These are phyloP conservation scores for Lepidopterella palustris DNA, from an alignment of 495 filamentous ascomycete genomes.

Conservation along the genomic window DNA sequence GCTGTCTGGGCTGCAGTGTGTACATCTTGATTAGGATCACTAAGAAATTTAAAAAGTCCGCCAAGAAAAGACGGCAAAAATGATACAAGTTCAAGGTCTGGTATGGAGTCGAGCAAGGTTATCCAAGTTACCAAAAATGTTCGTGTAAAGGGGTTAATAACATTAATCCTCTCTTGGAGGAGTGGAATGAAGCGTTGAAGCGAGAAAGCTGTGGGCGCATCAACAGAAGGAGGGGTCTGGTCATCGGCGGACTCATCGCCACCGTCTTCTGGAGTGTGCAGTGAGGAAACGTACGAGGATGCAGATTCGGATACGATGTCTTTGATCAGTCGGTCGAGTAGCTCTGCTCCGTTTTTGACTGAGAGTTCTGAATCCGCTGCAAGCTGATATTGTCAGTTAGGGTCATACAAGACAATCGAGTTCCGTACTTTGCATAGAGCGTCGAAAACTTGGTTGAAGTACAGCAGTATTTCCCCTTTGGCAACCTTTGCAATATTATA, in stretches of 20 bases:
- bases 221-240: slow-evolving; percentile 22
- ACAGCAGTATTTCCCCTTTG: slow-evolving; percentile 91
- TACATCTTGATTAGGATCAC: slow-evolving; percentile 85
- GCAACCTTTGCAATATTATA: slow-evolving; percentile 99
- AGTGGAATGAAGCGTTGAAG: slow-evolving; percentile 87
- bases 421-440: slow-evolving; percentile 80
- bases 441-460: slow-evolving; percentile 98
- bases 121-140: slow-evolving; percentile 97
- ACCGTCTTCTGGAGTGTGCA: slow-evolving; percentile 52
- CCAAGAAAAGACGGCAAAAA: slow-evolving; percentile 88
- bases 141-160: slow-evolving; percentile 87
- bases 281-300: slow-evolving; percentile 84
- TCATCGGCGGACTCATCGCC: slow-evolving; percentile 44
- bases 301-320: slow-evolving; percentile 97
- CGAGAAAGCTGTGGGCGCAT: slow-evolving; percentile 84
- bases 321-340: slow-evolving; percentile 92
- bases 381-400: slow-evolving; percentile 49
- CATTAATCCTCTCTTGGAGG: slow-evolving; percentile 85
- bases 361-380: slow-evolving; percentile 94
- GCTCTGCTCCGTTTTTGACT: slow-evolving; percentile 96
- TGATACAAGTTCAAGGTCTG: slow-evolving; percentile 89
- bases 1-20: slow-evolving; percentile 84
- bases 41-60: slow-evolving; percentile 86
- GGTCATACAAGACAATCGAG: background rate
- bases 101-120: slow-evolving; percentile 89